phyloP scores from a whole-genome alignment of 805 yeast genomes.

The Suhomyces kilbournensis region DNA sequence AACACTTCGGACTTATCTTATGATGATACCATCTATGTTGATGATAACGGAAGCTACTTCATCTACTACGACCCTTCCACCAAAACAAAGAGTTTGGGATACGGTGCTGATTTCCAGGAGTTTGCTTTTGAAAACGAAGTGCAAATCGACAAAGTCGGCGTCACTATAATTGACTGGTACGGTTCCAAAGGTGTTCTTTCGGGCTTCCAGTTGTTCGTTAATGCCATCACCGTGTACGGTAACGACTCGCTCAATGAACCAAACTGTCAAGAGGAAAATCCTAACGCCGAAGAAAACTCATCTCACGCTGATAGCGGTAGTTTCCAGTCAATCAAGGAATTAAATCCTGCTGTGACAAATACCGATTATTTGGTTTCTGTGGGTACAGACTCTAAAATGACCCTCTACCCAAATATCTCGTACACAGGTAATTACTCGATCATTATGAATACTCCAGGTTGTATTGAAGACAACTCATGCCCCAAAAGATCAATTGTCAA shows the following conservation, averaged over 20 bases:
- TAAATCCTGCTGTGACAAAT: conserved; percentile 22
- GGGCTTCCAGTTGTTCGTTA: conserved; percentile 71
- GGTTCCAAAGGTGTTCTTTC: conserved; percentile 67
- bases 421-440: conserved; percentile 74
- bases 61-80: conserved; percentile 33
- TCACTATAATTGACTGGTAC: conserved; percentile 64
- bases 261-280: conserved; percentile 45
- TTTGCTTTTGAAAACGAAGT: conserved; percentile 75
- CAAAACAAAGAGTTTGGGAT: conserved; percentile 37
- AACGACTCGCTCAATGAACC: conserved; percentile 69
- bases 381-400: conserved; percentile 28
- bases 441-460: conserved; percentile 83
- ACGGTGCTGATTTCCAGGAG: conserved; percentile 63
- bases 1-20: conserved; percentile 19
- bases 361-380: conserved; percentile 32
- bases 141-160: conserved; percentile 55
- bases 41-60: conserved; percentile 34
- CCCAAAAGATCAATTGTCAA: conserved; percentile 69
- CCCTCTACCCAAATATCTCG: conserved; percentile 65
- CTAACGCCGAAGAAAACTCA: conserved; percentile 19
- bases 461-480: conserved; percentile 67
- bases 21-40: conserved; percentile 30
- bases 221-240: conserved; percentile 63
- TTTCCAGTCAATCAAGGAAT: conserved; percentile 24
- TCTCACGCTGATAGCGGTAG: conserved; percentile 26